A percentile compares a stretch with the other conserved stretches of the same genome.
Evolutionary conservation across 164 flowering plant species (phyloP).

Genomic region (Vitis riparia): DNA sequence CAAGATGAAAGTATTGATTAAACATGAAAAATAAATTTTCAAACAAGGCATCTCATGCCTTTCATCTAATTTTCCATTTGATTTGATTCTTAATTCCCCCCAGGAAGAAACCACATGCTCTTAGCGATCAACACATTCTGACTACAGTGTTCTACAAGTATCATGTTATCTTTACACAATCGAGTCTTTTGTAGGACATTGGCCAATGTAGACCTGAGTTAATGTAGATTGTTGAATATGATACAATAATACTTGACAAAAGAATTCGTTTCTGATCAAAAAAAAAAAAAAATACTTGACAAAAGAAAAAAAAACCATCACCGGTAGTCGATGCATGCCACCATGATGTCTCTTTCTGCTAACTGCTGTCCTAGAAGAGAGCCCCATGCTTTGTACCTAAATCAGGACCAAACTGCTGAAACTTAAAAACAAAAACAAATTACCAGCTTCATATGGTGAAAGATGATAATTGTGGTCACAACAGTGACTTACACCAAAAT

Average conservation of each 20-base stretch:
- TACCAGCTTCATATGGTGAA: background rate
- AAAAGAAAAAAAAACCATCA: constrained; percentile 14
- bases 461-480: no score
- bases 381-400: constrained; percentile 98
- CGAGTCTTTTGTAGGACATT: background rate
- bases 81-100: no score
- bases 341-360: constrained; percentile 84
- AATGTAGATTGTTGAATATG: background rate
- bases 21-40: no score
- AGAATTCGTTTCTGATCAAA: no score
- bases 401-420: constrained; percentile 14
- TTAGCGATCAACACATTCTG: no score
- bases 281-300: background rate
- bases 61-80: no score
- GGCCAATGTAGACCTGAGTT: no score
- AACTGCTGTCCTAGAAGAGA: constrained; percentile 78
- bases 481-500: no score
- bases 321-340: constrained; percentile 99
- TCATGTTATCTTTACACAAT: background rate
- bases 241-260: background rate
- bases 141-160: background rate
- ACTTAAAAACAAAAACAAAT: background rate
- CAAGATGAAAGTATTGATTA: no score
- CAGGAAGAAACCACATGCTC: no score
- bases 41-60: no score